Percentiles rank a stretch among this genome's conserved stretches.
phyloP scores from a whole-genome alignment of 306 rosid species.

The Vicia villosa region DNA sequence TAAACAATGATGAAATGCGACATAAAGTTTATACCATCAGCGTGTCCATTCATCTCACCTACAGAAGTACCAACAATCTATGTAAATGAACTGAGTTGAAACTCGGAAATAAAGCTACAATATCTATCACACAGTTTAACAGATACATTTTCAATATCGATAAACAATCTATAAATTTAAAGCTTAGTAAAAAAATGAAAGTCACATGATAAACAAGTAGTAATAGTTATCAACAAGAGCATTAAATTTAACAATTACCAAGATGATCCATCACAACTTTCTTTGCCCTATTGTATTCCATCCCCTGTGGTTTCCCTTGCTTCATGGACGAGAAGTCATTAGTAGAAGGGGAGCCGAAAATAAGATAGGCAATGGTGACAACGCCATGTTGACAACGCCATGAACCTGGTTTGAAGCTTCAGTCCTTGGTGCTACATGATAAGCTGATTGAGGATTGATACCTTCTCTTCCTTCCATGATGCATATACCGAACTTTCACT shows the following conservation, averaged over 20 bases:
- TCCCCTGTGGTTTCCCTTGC: slow-evolving; percentile 61
- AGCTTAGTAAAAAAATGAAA: neutral
- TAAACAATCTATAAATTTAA: too few relatives aligned
- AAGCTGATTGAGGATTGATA: slow-evolving; percentile 68
- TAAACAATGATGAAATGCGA: slow-evolving; percentile 76
- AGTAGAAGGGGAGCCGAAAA: slow-evolving; percentile 55
- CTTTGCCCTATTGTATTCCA: slow-evolving; percentile 62
- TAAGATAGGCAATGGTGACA: slow-evolving; percentile 72
- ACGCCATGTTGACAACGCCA: slow-evolving; percentile 74
- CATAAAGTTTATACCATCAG: slow-evolving; percentile 71
- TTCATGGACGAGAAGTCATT: slow-evolving; percentile 53
- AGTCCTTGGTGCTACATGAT: slow-evolving; percentile 77
- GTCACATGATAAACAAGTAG: slow-evolving; percentile 21
- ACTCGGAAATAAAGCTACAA: neutral
- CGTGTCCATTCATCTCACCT: slow-evolving; percentile 61
- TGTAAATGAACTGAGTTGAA: slow-evolving; percentile 26
- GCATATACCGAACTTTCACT: slow-evolving; percentile 38
- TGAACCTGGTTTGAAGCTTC: slow-evolving; percentile 62
- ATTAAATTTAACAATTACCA: slow-evolving; percentile 46
- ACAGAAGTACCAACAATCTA: slow-evolving; percentile 28
- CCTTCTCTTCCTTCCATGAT: slow-evolving; percentile 88
- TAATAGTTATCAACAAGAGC: slow-evolving; percentile 22
- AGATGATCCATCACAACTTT: slow-evolving; percentile 59
- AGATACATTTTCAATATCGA: too few relatives aligned
- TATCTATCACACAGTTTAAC: too few relatives aligned